Percentiles rank a stretch among this genome's conserved stretches.
Conservation (phyloP, 2,329 filamentous ascomycete species). For the Dendryphion nanum region DNA sequence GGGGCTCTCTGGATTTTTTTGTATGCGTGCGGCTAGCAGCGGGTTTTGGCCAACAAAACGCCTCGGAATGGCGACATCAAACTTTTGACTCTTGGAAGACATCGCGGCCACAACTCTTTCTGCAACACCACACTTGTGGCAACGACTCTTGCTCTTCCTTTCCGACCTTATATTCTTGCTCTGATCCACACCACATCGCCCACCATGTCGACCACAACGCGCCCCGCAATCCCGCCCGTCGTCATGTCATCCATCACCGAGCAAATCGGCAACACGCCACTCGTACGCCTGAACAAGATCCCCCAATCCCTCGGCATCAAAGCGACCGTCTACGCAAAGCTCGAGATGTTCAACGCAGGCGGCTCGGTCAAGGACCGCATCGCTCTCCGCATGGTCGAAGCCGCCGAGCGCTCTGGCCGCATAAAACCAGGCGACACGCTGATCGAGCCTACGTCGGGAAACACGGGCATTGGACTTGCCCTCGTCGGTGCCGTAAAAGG, state of each 20-base stretch:
- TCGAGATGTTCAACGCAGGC: constrained; percentile 91
- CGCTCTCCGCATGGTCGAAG: constrained; percentile 94
- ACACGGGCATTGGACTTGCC: constrained; percentile 95
- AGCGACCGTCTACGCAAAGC: constrained; percentile 84
- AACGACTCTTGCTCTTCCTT: too few relatives aligned
- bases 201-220: constrained; percentile 49
- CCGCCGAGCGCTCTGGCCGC: constrained; percentile 83
- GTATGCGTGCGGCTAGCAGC: too few relatives aligned
- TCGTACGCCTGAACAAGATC: constrained; percentile 89
- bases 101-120: too few relatives aligned
- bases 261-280: constrained; percentile 93
- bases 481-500: constrained; percentile 94
- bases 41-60: too few relatives aligned
- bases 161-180: too few relatives aligned
- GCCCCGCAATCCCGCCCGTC: constrained; percentile 53
- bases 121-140: too few relatives aligned
- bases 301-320: constrained; percentile 88
- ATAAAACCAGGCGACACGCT: constrained; percentile 97
- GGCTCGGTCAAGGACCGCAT: constrained; percentile 95
- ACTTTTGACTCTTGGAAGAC: too few relatives aligned
- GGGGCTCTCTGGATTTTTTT: too few relatives aligned
- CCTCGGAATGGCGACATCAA: too few relatives aligned
- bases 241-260: constrained; percentile 70
- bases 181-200: not conserved
- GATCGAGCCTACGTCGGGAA: constrained; percentile 97